Percentiles rank a stretch among this genome's conserved stretches.
These are phyloP conservation scores for Fusarium temperatum DNA, from an alignment of 2,329 filamentous ascomycete species.

Conservation along the genomic window DNA sequence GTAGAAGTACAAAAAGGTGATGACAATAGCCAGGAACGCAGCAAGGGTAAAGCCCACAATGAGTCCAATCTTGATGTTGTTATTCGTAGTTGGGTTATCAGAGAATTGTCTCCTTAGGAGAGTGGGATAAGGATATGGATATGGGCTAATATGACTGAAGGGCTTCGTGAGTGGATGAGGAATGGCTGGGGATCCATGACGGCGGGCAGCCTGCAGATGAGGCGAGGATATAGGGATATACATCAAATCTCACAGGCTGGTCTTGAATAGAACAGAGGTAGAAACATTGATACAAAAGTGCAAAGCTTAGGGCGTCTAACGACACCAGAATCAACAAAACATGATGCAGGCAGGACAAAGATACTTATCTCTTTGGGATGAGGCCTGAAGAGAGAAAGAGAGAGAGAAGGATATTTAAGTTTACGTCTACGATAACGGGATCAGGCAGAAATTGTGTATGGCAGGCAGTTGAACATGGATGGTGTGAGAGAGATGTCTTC, in stretches of 20 bases:
- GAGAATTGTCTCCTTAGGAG: conserved; percentile 42
- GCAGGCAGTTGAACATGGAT: conserved; percentile 19
- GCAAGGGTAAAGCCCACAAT: conserved; percentile 54
- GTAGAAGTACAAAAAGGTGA: conserved; percentile 53
- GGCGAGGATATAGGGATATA: conserved; percentile 42
- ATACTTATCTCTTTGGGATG: conserved; percentile 12
- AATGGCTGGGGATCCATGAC: conserved; percentile 7
- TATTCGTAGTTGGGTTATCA: conserved; percentile 42
- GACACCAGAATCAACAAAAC: conserved; percentile 13
- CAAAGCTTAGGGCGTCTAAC: conserved; percentile 16
- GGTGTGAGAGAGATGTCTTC: conserved; percentile 22
- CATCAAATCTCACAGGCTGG: conserved; percentile 37
- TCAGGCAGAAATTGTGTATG: conserved; percentile 16
- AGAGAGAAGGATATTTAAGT: conserved; percentile 34
- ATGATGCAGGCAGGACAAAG: conserved; percentile 11
- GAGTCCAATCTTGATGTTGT: conserved; percentile 55
- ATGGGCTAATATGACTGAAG: not conserved
- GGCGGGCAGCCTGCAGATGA: conserved; percentile 20
- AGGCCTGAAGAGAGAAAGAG: not conserved
- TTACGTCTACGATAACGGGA: not conserved
- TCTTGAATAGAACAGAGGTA: not conserved
- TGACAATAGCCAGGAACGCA: conserved; percentile 50
- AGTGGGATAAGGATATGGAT: not conserved
- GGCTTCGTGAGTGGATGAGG: conserved; percentile 10
- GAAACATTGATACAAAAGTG: conserved; percentile 24